These are phyloP conservation scores for Dissophora globulifera DNA, from an alignment of 192 early-diverging fungal genomes.

Conservation along the genomic window DNA sequence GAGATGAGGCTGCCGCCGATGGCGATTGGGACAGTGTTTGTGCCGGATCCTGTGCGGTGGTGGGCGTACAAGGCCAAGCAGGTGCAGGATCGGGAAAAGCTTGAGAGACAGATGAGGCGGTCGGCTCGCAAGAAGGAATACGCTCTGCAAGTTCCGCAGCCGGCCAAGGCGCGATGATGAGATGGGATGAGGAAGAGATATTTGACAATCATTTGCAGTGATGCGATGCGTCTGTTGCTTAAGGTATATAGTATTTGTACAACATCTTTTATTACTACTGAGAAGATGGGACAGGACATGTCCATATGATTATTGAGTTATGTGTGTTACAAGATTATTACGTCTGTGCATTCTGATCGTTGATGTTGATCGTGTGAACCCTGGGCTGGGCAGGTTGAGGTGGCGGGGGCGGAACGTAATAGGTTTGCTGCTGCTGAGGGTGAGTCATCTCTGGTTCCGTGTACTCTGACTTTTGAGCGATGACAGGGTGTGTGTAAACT, in stretches of 20 bases:
- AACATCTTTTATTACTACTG: no score
- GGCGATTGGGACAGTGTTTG: constrained; percentile 50
- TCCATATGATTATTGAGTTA: no score
- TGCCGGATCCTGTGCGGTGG: constrained; percentile 51
- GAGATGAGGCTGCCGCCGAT: constrained; percentile 44
- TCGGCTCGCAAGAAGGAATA: constrained; percentile 9
- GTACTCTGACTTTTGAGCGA: constrained; percentile 1
- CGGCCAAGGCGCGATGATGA: constrained; percentile 13
- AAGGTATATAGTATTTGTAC: no score
- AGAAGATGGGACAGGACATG: no score
- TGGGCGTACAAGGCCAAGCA: constrained; percentile 50
- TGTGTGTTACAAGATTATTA: no score
- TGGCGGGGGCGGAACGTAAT: not conserved
- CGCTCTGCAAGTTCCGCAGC: not conserved
- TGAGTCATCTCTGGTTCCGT: constrained; percentile 16
- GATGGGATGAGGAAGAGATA: no score
- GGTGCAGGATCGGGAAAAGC: constrained; percentile 19
- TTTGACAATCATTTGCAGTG: no score
- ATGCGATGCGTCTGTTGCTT: no score
- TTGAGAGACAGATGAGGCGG: constrained; percentile 35
- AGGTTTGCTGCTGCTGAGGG: not conserved
- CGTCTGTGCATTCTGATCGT: no score
- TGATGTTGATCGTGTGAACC: no score
- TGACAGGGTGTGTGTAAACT: not conserved
- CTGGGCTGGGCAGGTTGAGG: not conserved